Percentiles rank a stretch among this genome's conserved stretches.
Conservation (phyloP, 352 stramenopile genomes). For the Pythium guiyangense region DNA sequence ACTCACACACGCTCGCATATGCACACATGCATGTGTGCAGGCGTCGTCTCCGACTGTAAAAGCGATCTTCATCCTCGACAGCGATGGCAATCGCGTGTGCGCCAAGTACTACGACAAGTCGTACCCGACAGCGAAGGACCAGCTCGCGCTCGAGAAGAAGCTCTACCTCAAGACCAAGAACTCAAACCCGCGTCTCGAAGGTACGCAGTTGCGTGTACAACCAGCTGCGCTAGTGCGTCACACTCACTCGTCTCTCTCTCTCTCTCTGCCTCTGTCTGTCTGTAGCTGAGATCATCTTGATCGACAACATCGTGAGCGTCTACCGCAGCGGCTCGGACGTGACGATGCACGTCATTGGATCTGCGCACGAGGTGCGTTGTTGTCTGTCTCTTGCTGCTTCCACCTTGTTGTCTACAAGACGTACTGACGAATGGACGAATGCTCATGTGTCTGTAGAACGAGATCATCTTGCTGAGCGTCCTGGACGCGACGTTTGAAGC, state of each 20-base stretch:
- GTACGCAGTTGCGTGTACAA: conserved; percentile 23
- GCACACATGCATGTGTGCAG: no score
- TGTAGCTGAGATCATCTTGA: conserved; percentile 82
- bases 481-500: conserved; percentile 84
- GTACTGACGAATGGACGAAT: no score
- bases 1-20: background rate
- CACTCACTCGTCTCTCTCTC: no score
- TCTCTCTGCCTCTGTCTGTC: conserved; percentile 4
- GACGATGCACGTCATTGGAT: conserved; percentile 88
- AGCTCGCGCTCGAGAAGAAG: conserved; percentile 88
- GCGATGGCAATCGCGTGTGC: conserved; percentile 85
- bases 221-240: no score
- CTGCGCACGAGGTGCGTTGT: conserved; percentile 61
- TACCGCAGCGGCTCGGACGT: conserved; percentile 84
- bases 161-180: conserved; percentile 90
- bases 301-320: conserved; percentile 90
- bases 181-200: conserved; percentile 82
- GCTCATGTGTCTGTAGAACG: conserved; percentile 54
- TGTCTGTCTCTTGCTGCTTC: no score
- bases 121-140: conserved; percentile 82
- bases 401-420: background rate
- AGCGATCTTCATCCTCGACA: conserved; percentile 87
- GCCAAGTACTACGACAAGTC: conserved; percentile 92
- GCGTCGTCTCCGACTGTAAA: conserved; percentile 74
- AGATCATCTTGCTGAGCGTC: conserved; percentile 85